Conservation (phyloP, 257 asterid genomes). For the Perilla frutescens region DNA sequence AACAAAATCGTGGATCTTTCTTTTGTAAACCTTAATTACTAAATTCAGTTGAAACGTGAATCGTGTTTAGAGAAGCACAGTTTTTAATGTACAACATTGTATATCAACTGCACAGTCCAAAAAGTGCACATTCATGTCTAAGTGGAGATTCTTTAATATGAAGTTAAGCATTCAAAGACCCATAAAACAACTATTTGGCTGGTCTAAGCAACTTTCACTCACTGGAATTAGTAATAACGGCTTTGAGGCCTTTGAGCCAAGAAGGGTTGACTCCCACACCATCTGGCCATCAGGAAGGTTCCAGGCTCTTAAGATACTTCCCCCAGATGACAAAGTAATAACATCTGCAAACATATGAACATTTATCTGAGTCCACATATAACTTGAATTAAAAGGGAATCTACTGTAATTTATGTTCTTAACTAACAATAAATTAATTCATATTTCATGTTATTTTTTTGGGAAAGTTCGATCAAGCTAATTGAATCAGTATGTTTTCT, state of each 20-base stretch:
- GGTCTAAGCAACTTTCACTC: slow-evolving; percentile 45
- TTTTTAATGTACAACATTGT: background rate
- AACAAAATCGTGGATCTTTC: slow-evolving; percentile 20
- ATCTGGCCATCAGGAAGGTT: slow-evolving; percentile 99
- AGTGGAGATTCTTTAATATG: slow-evolving; percentile 3
- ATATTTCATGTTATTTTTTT: background rate
- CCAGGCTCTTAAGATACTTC: slow-evolving; percentile 95
- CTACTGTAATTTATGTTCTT: slow-evolving; percentile 1
- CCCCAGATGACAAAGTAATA: slow-evolving; percentile 80
- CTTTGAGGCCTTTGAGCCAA: slow-evolving; percentile 63
- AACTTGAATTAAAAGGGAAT: background rate
- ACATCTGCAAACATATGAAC: slow-evolving; percentile 65
- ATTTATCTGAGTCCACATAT: slow-evolving; percentile 16
- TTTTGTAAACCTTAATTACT: slow-evolving; percentile 5
- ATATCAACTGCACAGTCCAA: background rate
- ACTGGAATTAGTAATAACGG: slow-evolving; percentile 75
- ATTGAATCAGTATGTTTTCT: slow-evolving; percentile 21
- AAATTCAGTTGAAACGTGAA: slow-evolving; percentile 24
- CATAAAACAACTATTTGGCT: background rate
- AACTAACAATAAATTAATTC: background rate
- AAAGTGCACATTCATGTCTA: slow-evolving; percentile 27
- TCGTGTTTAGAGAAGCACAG: slow-evolving; percentile 4
- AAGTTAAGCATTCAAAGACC: slow-evolving; percentile 16
- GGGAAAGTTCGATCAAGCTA: slow-evolving; percentile 16
- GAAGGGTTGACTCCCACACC: slow-evolving; percentile 93